Evolutionary conservation across 805 yeast species (phyloP), one percentile per base, ranked within the genome.

Genomic region (Myxozyma mucilagina): DNA sequence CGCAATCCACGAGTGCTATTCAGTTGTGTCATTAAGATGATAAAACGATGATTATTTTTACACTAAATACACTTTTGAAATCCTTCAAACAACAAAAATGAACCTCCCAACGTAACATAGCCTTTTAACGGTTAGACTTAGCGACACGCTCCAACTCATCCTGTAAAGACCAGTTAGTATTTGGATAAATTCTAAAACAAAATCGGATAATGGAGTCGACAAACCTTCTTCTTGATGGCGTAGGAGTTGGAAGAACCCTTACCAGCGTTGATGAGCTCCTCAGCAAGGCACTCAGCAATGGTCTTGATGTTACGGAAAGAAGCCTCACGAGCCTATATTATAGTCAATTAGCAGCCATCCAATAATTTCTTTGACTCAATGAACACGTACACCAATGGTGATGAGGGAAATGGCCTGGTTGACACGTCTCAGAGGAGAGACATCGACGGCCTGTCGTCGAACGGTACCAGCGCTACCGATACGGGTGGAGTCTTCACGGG

Each of bases 131-230:
- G 97, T 94, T 94, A 81, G 99, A 93, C 85, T 94, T 94, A 80
- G 99, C 99, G 82, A 94, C 99, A 89, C 99, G 96, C 88, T 94
- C 99, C 82, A 94, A 89, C 87, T 94, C 99, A 82, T 94, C 99
- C 66, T 62, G 42, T 29, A 41, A 18, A 16, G 34, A 7, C 14
- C 3, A 38, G 60, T 52, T 53, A 57, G 59, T 20, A 34, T 51
- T n/a, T 35, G 44, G 4, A 13, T n/a, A 1, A 16, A 1, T 45
- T 10, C 10, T 41, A 6, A 2, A 10, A 13, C 20, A 10, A 4
- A 20, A 41, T 11, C 18, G 34, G 4, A 59, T 20, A 4, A 4
- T 16, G 14, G 14, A 32, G 18, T n/a, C 18, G 18, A 39, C 50
- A 34, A 55, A 62, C 66, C 96, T 94, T 94, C 99, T 94, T 94